A percentile compares a stretch with the other conserved stretches of the same genome.
Conservation (phyloP, 2,329 filamentous ascomycete genomes). For the Alternaria solani region DNA sequence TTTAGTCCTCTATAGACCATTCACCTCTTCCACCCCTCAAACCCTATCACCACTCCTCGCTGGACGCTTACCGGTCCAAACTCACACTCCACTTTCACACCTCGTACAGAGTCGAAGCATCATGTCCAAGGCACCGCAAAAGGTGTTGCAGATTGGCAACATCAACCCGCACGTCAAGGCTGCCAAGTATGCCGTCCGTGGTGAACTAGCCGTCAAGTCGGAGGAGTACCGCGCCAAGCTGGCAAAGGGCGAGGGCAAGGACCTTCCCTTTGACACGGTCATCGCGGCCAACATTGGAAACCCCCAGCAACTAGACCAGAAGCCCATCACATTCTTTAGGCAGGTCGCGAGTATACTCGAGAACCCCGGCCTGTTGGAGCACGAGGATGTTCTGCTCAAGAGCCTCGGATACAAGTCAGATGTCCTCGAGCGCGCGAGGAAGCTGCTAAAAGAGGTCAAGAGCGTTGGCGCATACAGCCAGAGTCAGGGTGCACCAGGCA, state of each 20-base stretch:
- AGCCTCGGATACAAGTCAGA: slow-evolving; percentile 87
- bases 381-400: slow-evolving; percentile 79
- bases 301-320: slow-evolving; percentile 98
- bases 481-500: slow-evolving; percentile 84
- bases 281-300: slow-evolving; percentile 99
- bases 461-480: slow-evolving; percentile 97
- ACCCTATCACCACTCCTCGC: slow-evolving; percentile 2
- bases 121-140: slow-evolving; percentile 51
- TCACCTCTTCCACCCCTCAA: slow-evolving; percentile 9
- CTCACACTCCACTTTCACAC: slow-evolving; percentile 1
- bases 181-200: slow-evolving; percentile 95
- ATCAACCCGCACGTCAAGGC: slow-evolving; percentile 90
- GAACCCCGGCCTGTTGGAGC: slow-evolving; percentile 84
- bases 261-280: slow-evolving; percentile 85
- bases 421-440: slow-evolving; percentile 83
- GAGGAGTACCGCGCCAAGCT: slow-evolving; percentile 86
- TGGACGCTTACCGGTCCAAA: slow-evolving; percentile 8
- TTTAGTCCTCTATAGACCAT: slow-evolving; percentile 17
- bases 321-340: slow-evolving; percentile 98
- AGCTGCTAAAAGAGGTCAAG: slow-evolving; percentile 81
- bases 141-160: slow-evolving; percentile 76
- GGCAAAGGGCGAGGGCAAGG: slow-evolving; percentile 64
- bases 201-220: slow-evolving; percentile 91
- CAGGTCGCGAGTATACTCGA: slow-evolving; percentile 94
- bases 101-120: slow-evolving; percentile 45